Conservation (phyloP, 1,139 yeast species). For the Casaregolazyma suthepensis region DNA sequence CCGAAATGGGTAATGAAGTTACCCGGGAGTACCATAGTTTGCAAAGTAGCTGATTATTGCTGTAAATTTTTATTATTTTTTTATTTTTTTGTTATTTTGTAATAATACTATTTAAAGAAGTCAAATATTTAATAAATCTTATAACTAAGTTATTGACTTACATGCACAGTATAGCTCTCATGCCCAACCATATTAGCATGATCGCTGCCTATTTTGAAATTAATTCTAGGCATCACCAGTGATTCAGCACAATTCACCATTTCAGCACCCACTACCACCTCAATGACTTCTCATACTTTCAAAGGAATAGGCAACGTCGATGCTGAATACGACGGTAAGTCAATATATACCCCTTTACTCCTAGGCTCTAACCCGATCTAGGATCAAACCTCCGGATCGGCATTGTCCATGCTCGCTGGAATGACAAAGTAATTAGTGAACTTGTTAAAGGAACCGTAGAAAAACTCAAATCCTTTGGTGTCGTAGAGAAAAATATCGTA, state of each 20-base stretch:
- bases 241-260: no score
- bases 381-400: conserved; percentile 66
- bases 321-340: conserved; percentile 50
- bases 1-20: neutral
- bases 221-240: no score
- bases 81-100: neutral
- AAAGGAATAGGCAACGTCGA: conserved; percentile 73
- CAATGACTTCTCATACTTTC: conserved; percentile 10
- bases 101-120: no score
- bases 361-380: conserved; percentile 13
- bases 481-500: conserved; percentile 64
- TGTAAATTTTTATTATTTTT: no score
- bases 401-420: conserved; percentile 96
- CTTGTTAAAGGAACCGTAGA: conserved; percentile 71
- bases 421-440: conserved; percentile 65
- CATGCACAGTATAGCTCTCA: no score
- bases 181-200: no score
- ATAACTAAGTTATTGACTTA: no score
- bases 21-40: neutral
- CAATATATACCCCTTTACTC: neutral
- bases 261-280: neutral
- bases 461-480: conserved; percentile 59
- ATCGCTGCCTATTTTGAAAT: no score
- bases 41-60: neutral
- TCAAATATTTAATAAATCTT: no score